Evolutionary conservation across 257 asterid genomes (phyloP).

Genomic region (Jaltomata sinuosa): DNA sequence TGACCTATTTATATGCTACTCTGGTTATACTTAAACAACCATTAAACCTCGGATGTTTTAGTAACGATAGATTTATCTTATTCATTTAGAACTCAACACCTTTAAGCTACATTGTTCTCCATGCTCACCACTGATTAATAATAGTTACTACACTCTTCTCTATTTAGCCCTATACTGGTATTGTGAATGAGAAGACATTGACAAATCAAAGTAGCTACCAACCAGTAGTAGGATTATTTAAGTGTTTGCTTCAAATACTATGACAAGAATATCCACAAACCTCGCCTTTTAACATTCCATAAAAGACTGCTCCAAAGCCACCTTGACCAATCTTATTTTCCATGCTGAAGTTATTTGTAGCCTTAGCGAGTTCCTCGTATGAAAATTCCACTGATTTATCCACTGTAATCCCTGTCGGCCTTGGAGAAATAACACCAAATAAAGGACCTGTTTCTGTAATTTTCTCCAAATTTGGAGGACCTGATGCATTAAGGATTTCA

Average conservation of each 20-base stretch:
- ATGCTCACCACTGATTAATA: not conserved
- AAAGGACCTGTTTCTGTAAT: conserved; percentile 35
- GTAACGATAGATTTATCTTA: not conserved
- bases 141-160: not conserved
- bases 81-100: not conserved
- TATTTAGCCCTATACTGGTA: not conserved
- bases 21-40: not conserved
- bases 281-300: conserved; percentile 75
- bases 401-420: conserved; percentile 56
- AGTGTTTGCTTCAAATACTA: not conserved
- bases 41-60: not conserved
- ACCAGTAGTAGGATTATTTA: not conserved
- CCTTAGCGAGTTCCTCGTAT: conserved; percentile 57
- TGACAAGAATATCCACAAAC: conserved; percentile 16
- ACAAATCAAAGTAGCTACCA: not conserved
- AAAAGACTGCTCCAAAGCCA: conserved; percentile 71
- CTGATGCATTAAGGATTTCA: conserved; percentile 17
- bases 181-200: not conserved
- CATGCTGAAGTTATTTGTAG: conserved; percentile 48
- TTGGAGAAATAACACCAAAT: conserved; percentile 27
- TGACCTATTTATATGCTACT: not conserved
- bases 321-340: conserved; percentile 80
- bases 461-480: conserved; percentile 16
- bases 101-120: not conserved
- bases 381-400: conserved; percentile 84